Evolutionary conservation across 495 filamentous ascomycete species (phyloP), one percentile per base, ranked within the genome.

Genomic region (Aspergillus kassunensis): DNA sequence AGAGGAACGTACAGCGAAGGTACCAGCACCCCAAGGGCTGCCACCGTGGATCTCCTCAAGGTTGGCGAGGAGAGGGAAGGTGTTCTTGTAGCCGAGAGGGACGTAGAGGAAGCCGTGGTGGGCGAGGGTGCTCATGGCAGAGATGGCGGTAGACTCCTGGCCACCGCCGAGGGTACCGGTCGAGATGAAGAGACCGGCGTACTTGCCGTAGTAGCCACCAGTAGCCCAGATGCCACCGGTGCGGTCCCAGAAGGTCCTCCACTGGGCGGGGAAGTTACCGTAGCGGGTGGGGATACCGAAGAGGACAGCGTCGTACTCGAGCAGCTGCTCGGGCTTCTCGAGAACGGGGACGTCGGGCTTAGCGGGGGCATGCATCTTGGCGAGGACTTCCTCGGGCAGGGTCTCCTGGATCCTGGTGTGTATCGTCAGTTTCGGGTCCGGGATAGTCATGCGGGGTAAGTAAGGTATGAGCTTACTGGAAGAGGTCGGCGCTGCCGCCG

Each of bases 61-160:
- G 67, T 92, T 82, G 49, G 82, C 66, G 51, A 96, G 67, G 41
- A 78, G 64, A 24, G 59, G 70, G 68, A 95, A 96, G 51, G 84
- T 73, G 59, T 83, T 87, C 76, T 87, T 85, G 78, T 95, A 98
- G 36, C 93, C 93, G 56, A 98, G 78, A 34, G 93, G 93, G 21
- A 97, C 90, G 66, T 88, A 98, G 79, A 93, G 85, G 68, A 97
- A 86, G 58, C 93, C 93, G 78, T 98, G 93, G 70, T 97, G 93
- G 44, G 86, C 69, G 34, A 98, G 71, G 9, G 93, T 98, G 72
- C 84, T 89, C 82, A 97, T 84, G 66, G 86, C 74, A 18, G 88
- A 79, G 42, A 96, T 68, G 51, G 79, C 85, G 16, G 93, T 98
- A 42, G 82, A 85, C 75, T 98, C 93, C 74, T 98, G 95, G 33